Evolutionary conservation across 352 stramenopile species (phyloP).

Genomic region (Phytophthora nicotianae): DNA sequence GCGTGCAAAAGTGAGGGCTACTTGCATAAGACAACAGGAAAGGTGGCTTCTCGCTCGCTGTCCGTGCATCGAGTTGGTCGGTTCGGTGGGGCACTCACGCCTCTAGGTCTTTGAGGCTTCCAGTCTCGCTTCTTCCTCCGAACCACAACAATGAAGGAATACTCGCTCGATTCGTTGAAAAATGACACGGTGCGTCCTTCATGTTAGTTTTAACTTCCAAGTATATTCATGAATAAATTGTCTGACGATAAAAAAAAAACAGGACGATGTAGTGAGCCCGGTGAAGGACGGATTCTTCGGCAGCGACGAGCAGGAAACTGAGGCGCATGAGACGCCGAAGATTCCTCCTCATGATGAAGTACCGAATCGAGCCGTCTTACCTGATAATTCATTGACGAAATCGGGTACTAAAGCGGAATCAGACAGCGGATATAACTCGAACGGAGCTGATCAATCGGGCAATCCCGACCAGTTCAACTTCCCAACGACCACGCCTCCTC

Average conservation of each 20-base stretch:
- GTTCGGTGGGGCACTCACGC: conserved; percentile 28
- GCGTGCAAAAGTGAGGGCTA: conserved; percentile 16
- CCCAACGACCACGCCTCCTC: conserved; percentile 4
- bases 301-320: conserved; percentile 12
- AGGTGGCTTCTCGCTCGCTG: conserved; percentile 1
- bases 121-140: conserved; percentile 37
- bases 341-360: background rate
- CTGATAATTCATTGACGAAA: conserved; percentile 1
- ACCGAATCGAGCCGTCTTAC: conserved; percentile 1
- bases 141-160: conserved; percentile 30
- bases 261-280: conserved; percentile 18
- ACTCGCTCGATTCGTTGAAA: conserved; percentile 32
- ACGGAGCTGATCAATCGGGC: conserved; percentile 10
- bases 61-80: conserved; percentile 7
- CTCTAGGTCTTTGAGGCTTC: background rate
- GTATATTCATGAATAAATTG: background rate
- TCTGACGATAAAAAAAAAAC: conserved; percentile 12
- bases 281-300: conserved; percentile 16
- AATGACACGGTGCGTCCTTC: conserved; percentile 27
- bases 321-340: conserved; percentile 3
- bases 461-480: conserved; percentile 11
- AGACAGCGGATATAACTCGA: conserved; percentile 1
- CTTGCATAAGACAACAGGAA: conserved; percentile 20
- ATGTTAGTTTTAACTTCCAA: background rate
- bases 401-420: background rate